Conservation (phyloP, 2,329 filamentous ascomycete species). For the Fusarium brachygibbosum region DNA sequence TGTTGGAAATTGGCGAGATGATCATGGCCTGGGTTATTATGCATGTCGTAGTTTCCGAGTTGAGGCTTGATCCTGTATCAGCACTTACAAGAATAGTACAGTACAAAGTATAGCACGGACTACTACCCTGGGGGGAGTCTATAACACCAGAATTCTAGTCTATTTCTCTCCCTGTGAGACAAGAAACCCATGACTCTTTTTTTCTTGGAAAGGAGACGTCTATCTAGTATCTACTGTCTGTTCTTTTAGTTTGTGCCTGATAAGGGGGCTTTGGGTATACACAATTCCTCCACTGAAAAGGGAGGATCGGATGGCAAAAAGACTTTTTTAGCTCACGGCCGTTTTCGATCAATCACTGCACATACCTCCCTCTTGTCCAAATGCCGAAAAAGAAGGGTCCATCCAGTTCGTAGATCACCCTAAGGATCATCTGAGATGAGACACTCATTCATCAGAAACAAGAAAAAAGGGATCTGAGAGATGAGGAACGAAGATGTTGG, state of each 20-base stretch:
- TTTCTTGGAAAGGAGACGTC: not conserved
- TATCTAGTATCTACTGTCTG: not conserved
- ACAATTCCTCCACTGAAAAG: not conserved
- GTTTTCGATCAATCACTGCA: not conserved
- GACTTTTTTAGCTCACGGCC: not conserved
- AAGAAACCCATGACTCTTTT: not conserved
- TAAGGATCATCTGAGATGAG: not conserved
- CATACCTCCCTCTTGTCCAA: not conserved
- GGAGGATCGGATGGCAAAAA: not conserved
- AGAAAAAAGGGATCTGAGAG: not conserved
- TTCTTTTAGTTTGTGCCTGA: not conserved
- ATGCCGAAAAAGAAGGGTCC: slow-evolving; percentile 9
- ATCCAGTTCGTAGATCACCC: not conserved
- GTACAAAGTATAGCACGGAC: not conserved
- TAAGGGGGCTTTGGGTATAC: not conserved
- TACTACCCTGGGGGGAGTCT: too few relatives aligned
- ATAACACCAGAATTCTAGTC: not conserved
- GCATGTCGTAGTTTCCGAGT: not conserved
- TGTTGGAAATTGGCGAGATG: slow-evolving; percentile 43
- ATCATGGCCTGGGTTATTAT: slow-evolving; percentile 3
- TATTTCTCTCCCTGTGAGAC: slow-evolving; percentile 22
- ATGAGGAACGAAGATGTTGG: slow-evolving; percentile 7
- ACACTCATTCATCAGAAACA: not conserved
- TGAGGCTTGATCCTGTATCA: not conserved
- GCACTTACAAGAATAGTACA: not conserved